Base-by-base conservation (phyloP, 495 filamentous ascomycete genomes). In the Penicillium cataractarum region DNA sequence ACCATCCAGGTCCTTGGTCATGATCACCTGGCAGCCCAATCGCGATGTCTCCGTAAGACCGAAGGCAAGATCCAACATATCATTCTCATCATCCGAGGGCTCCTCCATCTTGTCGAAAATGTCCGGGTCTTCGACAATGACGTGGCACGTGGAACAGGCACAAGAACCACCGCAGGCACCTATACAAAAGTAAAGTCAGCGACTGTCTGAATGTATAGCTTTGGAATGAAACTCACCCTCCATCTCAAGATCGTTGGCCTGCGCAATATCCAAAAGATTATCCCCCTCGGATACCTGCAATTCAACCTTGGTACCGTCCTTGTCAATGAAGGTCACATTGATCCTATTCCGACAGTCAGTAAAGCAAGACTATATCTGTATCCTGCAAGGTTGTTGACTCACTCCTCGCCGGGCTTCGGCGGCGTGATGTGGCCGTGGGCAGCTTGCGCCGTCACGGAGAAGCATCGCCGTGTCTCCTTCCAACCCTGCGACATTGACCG, bases 1-100 rank as follows among this genome's bases (percentile, higher is more conserved):
- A 0, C 95, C 95, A 71, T 98, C 91, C 57, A 98, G 78, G 64
- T 94, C 91, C 75, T 91, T 92, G 22, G 73, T 88, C 94, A 99
- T 97, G 67, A 87, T 74, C 31, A 98, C 90, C 80, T 99, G 95
- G 76, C 95, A 99, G 7, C 95, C 95, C 50, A 99, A 76, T n/a
- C 95, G 85, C 48, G 92, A 96, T 50, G 96, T 99, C 80, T 99
- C 95, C 7, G 93, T 97, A 67, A 98, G 70, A 0, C 95, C 95
- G 74, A 99, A 99, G 0, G 95, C 95, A 61, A 98, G 74, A 74
- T 99, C 95, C 67, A 99, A 80, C 95, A 99, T 99, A 77, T 99
- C 95, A 74, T 98, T 98, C 84, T 99, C 95, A 73, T 99, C 96
- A 73, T 99, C 95, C 42, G 90, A 88, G 17, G 95, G 91, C 76